Evolutionary conservation across 2,329 filamentous ascomycete species (phyloP).

Genomic region (Trichoderma asperellum): DNA sequence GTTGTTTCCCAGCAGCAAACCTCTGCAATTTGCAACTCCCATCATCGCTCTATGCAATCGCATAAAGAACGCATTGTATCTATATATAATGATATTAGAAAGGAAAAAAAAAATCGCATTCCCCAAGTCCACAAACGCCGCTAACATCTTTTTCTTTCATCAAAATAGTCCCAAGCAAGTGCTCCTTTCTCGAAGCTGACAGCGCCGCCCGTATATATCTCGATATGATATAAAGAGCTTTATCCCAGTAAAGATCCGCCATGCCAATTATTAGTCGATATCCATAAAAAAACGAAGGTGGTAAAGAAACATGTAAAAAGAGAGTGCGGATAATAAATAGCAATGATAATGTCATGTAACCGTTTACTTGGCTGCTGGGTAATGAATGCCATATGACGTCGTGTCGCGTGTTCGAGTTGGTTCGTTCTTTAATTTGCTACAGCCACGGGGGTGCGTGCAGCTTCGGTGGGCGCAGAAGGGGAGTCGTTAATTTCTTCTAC

Average conservation of each 20-base stretch:
- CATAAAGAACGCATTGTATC: slow-evolving; percentile 2
- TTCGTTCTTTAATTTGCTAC: slow-evolving; percentile 23
- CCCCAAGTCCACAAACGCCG: slow-evolving; percentile 27
- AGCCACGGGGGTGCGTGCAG: slow-evolving; percentile 1
- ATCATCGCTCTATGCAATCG: slow-evolving; percentile 16
- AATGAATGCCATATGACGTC: slow-evolving; percentile 29
- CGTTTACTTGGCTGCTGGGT: slow-evolving; percentile 19
- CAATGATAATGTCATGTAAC: slow-evolving; percentile 17
- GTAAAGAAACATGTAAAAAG: background rate
- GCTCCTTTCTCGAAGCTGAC: slow-evolving; percentile 24
- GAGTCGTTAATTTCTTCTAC: slow-evolving; percentile 23
- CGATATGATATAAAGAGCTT: slow-evolving; percentile 20
- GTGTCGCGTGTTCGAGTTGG: slow-evolving; percentile 25
- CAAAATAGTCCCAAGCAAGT: slow-evolving; percentile 16
- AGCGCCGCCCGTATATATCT: slow-evolving; percentile 21
- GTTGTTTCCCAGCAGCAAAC: background rate
- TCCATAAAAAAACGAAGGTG: slow-evolving; percentile 5
- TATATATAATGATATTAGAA: background rate
- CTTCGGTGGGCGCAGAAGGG: slow-evolving; percentile 15
- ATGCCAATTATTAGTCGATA: slow-evolving; percentile 25
- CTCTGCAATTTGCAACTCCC: slow-evolving; percentile 1
- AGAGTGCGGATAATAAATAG: slow-evolving; percentile 9
- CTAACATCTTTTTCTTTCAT: slow-evolving; percentile 7
- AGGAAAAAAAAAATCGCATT: background rate
- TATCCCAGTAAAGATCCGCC: slow-evolving; percentile 28